Evolutionary conservation across 495 filamentous ascomycete genomes (phyloP).

Genomic region (Podospora bellae-mahoneyi): DNA sequence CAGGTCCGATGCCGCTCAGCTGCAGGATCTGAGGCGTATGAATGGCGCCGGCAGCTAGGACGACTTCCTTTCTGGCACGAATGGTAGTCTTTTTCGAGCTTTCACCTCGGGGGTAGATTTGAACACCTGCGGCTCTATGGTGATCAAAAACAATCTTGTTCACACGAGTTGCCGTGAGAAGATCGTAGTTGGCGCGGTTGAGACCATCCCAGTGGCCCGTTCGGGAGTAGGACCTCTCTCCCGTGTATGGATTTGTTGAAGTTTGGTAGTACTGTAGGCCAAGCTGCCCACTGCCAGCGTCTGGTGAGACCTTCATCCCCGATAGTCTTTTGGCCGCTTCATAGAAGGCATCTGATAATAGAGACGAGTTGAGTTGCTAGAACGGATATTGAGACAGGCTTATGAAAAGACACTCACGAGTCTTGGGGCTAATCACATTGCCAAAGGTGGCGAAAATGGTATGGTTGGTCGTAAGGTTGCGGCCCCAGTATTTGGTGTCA

Average conservation of each 20-base stretch:
- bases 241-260: slow-evolving; percentile 2
- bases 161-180: slow-evolving; percentile 40
- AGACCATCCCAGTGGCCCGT: slow-evolving; percentile 20
- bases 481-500: slow-evolving; percentile 8
- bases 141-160: slow-evolving; percentile 39
- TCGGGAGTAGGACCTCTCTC: slow-evolving; percentile 6
- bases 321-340: slow-evolving; percentile 5
- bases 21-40: slow-evolving; percentile 53
- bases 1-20: slow-evolving; percentile 48
- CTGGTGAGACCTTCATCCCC: slow-evolving; percentile 5
- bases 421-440: not conserved
- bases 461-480: slow-evolving; percentile 8
- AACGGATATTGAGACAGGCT: not conserved
- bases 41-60: slow-evolving; percentile 49
- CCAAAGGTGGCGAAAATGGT: slow-evolving; percentile 10
- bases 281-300: not conserved
- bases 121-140: slow-evolving; percentile 28
- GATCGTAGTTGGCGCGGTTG: slow-evolving; percentile 34
- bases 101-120: slow-evolving; percentile 10
- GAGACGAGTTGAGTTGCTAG: not conserved
- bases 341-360: not conserved
- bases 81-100: slow-evolving; percentile 18
- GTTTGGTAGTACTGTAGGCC: slow-evolving; percentile 3
- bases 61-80: slow-evolving; percentile 45
- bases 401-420: not conserved